Conservation (phyloP, 106 monocot species). For the Dendrobium catenatum region DNA sequence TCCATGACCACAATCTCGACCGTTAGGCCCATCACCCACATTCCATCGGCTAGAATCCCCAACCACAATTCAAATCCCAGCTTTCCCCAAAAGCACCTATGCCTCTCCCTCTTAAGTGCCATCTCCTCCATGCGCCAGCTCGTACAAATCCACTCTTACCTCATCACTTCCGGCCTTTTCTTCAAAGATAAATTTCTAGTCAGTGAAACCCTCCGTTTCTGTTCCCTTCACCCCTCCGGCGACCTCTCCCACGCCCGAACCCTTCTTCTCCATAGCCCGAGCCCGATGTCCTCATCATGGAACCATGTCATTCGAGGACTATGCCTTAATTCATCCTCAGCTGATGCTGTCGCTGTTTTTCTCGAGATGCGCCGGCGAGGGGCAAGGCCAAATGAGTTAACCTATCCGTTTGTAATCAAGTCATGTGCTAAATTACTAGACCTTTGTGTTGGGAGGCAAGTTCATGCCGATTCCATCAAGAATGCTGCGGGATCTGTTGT, state of each 20-base stretch:
- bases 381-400: slow-evolving; percentile 40
- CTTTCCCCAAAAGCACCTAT: slow-evolving; percentile 14
- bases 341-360: slow-evolving; percentile 16
- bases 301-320: slow-evolving; percentile 64
- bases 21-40: not conserved
- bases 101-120: slow-evolving; percentile 36
- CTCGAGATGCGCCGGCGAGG: slow-evolving; percentile 35
- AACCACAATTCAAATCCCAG: not conserved
- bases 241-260: slow-evolving; percentile 27
- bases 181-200: slow-evolving; percentile 16
- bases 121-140: slow-evolving; percentile 37
- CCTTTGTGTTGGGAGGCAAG: slow-evolving; percentile 29
- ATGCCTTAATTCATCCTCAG: slow-evolving; percentile 9
- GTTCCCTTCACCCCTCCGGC: slow-evolving; percentile 30
- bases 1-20: not conserved
- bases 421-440: slow-evolving; percentile 29
- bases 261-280: slow-evolving; percentile 28
- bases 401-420: slow-evolving; percentile 73
- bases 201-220: slow-evolving; percentile 32
- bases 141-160: slow-evolving; percentile 46
- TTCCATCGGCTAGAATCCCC: not conserved
- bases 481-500: slow-evolving; percentile 32
- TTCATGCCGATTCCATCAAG: slow-evolving; percentile 48
- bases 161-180: slow-evolving; percentile 47
- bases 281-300: slow-evolving; percentile 28